These are phyloP conservation scores for Phyllachora maydis DNA, from an alignment of 2,329 filamentous ascomycete genomes.

Conservation along the genomic window DNA sequence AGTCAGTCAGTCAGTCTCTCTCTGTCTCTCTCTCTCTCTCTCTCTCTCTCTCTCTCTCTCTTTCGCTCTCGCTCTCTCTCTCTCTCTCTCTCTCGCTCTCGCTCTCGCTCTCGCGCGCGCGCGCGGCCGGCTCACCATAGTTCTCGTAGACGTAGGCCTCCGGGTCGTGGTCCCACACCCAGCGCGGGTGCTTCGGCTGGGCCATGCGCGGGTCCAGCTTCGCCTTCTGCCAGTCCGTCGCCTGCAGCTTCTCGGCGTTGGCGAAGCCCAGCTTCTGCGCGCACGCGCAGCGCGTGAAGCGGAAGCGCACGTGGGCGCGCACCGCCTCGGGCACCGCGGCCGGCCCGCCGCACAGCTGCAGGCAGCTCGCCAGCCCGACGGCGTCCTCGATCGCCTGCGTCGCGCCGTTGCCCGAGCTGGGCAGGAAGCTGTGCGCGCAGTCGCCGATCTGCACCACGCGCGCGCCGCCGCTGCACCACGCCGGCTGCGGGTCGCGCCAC, in stretches of 20 bases:
- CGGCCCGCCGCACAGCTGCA: constrained; percentile 12
- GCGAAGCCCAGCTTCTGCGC: constrained; percentile 17
- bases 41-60: too few relatives aligned
- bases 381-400: constrained; percentile 21
- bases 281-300: constrained; percentile 15
- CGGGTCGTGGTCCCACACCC: constrained; percentile 16
- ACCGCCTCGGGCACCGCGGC: constrained; percentile 8
- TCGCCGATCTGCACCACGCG: constrained; percentile 17
- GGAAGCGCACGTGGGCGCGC: constrained; percentile 13
- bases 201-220: constrained; percentile 13
- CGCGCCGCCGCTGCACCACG: constrained; percentile 13
- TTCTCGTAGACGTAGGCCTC: constrained; percentile 15
- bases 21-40: too few relatives aligned
- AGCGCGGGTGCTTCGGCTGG: constrained; percentile 14
- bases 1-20: too few relatives aligned
- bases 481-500: constrained; percentile 17
- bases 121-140: too few relatives aligned
- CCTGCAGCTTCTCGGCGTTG: constrained; percentile 15
- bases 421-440: constrained; percentile 18
- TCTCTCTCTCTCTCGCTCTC: too few relatives aligned
- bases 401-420: constrained; percentile 18
- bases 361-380: constrained; percentile 14
- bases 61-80: too few relatives aligned
- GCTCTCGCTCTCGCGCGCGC: too few relatives aligned
- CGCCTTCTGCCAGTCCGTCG: constrained; percentile 14